Conservation (phyloP, 2,329 filamentous ascomycete species). For the Metarhizium robertsii region DNA sequence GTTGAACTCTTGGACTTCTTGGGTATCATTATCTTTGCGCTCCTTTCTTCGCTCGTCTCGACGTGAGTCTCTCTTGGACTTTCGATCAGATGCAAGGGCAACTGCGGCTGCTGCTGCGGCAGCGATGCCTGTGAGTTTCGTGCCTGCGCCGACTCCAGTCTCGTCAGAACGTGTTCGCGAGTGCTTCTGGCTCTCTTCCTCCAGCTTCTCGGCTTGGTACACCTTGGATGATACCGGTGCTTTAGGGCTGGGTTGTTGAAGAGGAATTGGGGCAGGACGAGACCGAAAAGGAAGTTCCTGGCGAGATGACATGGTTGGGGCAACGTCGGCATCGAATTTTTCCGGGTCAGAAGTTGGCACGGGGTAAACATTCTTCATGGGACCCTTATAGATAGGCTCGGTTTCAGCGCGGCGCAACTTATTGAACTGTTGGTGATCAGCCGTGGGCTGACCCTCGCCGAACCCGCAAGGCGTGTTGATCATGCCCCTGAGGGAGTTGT, state of each 20-base stretch:
- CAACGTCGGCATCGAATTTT: constrained; percentile 47
- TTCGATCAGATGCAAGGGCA: constrained; percentile 17
- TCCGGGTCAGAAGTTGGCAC: constrained; percentile 56
- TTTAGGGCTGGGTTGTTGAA: constrained; percentile 82
- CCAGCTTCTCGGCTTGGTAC: constrained; percentile 43
- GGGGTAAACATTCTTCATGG: constrained; percentile 56
- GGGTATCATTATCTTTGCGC: constrained; percentile 10
- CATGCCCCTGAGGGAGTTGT: constrained; percentile 50
- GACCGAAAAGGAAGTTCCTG: constrained; percentile 29
- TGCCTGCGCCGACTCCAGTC: constrained; percentile 32
- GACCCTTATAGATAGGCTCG: constrained; percentile 12
- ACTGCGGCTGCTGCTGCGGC: constrained; percentile 39
- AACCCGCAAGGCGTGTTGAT: constrained; percentile 45
- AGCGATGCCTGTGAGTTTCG: constrained; percentile 35
- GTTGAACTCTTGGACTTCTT: constrained; percentile 5
- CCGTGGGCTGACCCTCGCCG: constrained; percentile 22
- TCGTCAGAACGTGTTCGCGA: constrained; percentile 24
- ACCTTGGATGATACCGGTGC: constrained; percentile 61
- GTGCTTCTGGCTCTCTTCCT: constrained; percentile 23
- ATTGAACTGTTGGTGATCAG: constrained; percentile 16
- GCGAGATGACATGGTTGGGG: constrained; percentile 35
- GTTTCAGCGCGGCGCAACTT: constrained; percentile 14
- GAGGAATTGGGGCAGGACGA: constrained; percentile 51
- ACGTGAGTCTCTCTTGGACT: constrained; percentile 9
- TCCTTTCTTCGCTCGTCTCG: constrained; percentile 14